phyloP scores from a whole-genome alignment of 805 yeast genomes.

The Saccharomycopsis schoenii region DNA sequence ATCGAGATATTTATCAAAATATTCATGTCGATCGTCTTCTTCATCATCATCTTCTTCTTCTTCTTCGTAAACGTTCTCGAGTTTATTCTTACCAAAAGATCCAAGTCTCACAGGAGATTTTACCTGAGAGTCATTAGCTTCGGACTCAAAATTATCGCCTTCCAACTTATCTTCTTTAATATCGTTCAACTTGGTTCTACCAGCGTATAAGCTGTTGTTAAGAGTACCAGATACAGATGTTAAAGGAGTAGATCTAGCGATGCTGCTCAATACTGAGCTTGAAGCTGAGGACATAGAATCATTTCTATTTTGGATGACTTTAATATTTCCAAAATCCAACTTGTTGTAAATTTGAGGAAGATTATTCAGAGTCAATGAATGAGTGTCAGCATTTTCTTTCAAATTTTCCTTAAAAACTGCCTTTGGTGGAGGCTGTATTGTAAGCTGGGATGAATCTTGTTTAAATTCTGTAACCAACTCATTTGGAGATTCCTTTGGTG shows the following conservation, averaged over 20 bases:
- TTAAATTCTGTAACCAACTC: neutral
- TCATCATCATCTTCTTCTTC: neutral
- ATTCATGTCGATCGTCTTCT: neutral
- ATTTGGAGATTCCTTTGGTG: neutral
- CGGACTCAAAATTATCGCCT: neutral
- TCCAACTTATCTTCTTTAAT: neutral
- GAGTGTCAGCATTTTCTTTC: neutral
- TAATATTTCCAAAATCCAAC: neutral
- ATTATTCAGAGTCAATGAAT: neutral
- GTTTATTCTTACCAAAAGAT: neutral
- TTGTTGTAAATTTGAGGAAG: neutral
- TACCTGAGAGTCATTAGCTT: neutral
- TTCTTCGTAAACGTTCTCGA: neutral
- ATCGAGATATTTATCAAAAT: constrained; percentile 6
- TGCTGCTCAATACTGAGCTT: neutral
- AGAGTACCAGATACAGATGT: neutral
- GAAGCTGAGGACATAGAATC: neutral
- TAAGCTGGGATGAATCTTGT: neutral
- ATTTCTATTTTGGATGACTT: neutral
- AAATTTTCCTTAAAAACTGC: neutral
- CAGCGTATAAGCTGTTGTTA: neutral
- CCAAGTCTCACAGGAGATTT: neutral
- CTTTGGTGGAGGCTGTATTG: neutral
- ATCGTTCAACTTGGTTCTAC: neutral
- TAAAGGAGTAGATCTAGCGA: neutral